phyloP scores from a whole-genome alignment of 2,329 filamentous ascomycete genomes.

The Sclerotinia glacialis region DNA sequence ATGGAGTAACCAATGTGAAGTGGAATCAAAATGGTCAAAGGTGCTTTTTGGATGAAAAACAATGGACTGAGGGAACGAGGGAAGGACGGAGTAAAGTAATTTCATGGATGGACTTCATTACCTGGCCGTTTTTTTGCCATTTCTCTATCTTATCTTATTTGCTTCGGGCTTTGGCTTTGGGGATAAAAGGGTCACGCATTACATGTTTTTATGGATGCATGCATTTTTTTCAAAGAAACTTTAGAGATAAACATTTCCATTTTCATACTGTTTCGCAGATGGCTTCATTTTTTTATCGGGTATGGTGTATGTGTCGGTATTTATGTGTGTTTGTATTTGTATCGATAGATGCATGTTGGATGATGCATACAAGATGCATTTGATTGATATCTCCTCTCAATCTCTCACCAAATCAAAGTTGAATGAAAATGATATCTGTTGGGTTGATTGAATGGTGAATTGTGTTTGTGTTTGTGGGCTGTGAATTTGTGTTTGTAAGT shows the following conservation, averaged over 20 bases:
- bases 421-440: not conserved
- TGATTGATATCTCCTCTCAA: not conserved
- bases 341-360: not conserved
- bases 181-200: conserved; percentile 13
- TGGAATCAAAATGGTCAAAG: not conserved
- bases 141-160: conserved; percentile 14
- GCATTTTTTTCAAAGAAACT: conserved; percentile 10
- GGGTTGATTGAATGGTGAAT: no score
- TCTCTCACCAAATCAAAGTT: no score
- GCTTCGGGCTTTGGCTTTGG: conserved; percentile 12
- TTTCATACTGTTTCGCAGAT: not conserved
- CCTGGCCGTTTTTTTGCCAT: conserved; percentile 18
- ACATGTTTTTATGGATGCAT: conserved; percentile 16
- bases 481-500: no score
- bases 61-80: not conserved
- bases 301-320: not conserved
- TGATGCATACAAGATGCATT: not conserved
- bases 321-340: not conserved
- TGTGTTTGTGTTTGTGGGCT: no score
- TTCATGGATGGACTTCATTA: conserved; percentile 16
- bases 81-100: conserved; percentile 16
- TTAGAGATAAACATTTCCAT: conserved; percentile 8
- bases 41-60: conserved; percentile 13
- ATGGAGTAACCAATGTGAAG: not conserved
- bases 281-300: not conserved